These are phyloP conservation scores for Xylaria sp. DNA, from an alignment of 2,329 filamentous ascomycete genomes.

Conservation along the genomic window DNA sequence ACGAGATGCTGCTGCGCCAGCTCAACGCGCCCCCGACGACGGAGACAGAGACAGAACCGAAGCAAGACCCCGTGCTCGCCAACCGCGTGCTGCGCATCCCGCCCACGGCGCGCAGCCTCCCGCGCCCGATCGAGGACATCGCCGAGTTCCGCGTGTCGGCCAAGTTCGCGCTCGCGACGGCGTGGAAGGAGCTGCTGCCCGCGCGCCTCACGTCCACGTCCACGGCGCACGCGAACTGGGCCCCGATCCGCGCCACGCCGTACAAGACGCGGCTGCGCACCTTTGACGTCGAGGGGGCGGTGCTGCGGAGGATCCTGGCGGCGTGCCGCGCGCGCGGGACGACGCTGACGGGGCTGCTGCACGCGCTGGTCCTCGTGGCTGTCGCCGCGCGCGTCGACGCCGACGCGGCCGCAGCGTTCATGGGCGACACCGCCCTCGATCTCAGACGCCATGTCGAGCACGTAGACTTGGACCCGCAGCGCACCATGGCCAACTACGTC, in stretches of 20 bases:
- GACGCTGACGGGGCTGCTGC: conserved; percentile 36
- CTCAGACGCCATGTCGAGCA: conserved; percentile 19
- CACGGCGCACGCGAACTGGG: conserved; percentile 30
- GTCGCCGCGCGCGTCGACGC: conserved; percentile 18
- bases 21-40: conserved; percentile 30
- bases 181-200: conserved; percentile 29
- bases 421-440: conserved; percentile 25
- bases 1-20: conserved; percentile 35
- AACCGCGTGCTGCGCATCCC: conserved; percentile 33
- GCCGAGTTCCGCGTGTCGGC: conserved; percentile 25
- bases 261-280: conserved; percentile 31
- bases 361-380: conserved; percentile 28
- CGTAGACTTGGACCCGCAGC: conserved; percentile 14
- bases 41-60: conserved; percentile 24
- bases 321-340: conserved; percentile 29
- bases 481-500: conserved; percentile 32
- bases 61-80: conserved; percentile 22
- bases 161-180: conserved; percentile 16
- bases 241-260: conserved; percentile 31
- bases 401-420: conserved; percentile 20
- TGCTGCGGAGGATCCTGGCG: conserved; percentile 13
- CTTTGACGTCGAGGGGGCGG: conserved; percentile 26
- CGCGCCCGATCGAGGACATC: conserved; percentile 23
- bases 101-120: conserved; percentile 28
- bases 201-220: neutral